A percentile compares a stretch with the other conserved stretches of the same genome.
Conservation (phyloP, 306 rosid genomes). For the Quercus robur region DNA sequence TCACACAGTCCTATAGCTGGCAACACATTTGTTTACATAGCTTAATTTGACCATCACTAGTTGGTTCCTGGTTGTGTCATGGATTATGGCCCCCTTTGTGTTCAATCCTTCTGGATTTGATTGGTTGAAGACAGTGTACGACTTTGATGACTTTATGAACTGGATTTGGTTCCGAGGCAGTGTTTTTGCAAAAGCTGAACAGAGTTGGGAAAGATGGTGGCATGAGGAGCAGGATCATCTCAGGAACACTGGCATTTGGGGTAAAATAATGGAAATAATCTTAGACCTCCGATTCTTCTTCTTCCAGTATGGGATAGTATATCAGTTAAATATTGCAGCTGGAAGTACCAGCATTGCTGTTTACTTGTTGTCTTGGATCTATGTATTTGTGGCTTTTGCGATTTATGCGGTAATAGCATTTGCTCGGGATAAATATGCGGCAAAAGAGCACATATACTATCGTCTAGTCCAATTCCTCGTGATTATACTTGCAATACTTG, state of each 20-base stretch:
- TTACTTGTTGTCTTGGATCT: constrained; percentile 80
- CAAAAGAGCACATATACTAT: constrained; percentile 70
- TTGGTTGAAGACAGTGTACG: constrained; percentile 84
- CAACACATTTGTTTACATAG: constrained; percentile 64
- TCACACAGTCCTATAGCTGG: constrained; percentile 55
- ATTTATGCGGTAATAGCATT: constrained; percentile 53
- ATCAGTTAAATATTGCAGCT: constrained; percentile 67
- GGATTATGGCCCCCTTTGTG: constrained; percentile 82
- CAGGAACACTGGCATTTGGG: constrained; percentile 68
- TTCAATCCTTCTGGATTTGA: constrained; percentile 91
- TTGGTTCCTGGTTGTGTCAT: constrained; percentile 80
- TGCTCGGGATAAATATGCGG: constrained; percentile 55
- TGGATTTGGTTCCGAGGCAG: constrained; percentile 81
- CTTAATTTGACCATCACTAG: constrained; percentile 57
- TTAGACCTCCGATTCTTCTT: constrained; percentile 79
- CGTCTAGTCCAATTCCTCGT: constrained; percentile 75
- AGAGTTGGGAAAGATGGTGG: constrained; percentile 98
- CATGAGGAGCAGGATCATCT: constrained; percentile 89
- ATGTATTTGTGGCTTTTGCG: constrained; percentile 51
- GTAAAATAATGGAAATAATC: constrained; percentile 68
- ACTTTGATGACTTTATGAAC: constrained; percentile 74
- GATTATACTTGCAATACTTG: constrained; percentile 40
- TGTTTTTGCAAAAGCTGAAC: constrained; percentile 83
- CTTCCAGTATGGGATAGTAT: constrained; percentile 78
- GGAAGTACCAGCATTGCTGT: constrained; percentile 64